A percentile compares a stretch with the other conserved stretches of the same genome.
These are phyloP conservation scores for Gonium pectorale DNA, from an alignment of 139 green algal species.

Conservation along the genomic window DNA sequence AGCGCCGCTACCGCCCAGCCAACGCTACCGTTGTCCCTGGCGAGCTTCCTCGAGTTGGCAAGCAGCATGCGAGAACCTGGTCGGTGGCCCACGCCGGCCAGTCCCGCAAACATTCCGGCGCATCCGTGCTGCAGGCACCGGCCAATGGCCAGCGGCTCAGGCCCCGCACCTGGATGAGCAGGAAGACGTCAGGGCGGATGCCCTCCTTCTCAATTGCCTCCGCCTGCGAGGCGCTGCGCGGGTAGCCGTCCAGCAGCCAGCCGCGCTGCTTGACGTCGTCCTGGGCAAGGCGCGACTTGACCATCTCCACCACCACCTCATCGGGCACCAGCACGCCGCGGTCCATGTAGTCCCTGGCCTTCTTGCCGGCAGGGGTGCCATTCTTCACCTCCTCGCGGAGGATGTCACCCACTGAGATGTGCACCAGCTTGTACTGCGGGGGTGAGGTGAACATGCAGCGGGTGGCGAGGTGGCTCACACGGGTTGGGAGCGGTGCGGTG, in stretches of 20 bases:
- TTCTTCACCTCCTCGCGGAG: conserved; percentile 94
- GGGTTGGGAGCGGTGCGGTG: no score
- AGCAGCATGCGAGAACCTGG: no score
- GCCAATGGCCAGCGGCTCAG: no score
- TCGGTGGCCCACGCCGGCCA: no score
- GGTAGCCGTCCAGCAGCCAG: conserved; percentile 99
- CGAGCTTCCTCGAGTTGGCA: no score
- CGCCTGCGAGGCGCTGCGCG: conserved; percentile 90
- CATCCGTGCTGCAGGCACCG: no score
- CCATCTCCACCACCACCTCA: conserved; percentile 95
- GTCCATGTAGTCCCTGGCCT: conserved; percentile 94
- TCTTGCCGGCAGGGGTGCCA: conserved; percentile 77
- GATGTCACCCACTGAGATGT: conserved; percentile 97
- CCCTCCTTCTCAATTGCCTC: conserved; percentile 91
- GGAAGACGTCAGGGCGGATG: conserved; percentile 95
- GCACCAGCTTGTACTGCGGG: conserved; percentile 90
- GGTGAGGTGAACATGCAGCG: not conserved
- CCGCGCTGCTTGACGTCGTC: conserved; percentile 71
- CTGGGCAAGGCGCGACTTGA: conserved; percentile 80
- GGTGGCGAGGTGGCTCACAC: no score
- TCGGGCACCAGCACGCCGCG: conserved; percentile 94
- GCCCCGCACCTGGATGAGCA: conserved; percentile 88
- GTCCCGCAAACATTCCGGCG: no score
- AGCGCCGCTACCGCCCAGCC: no score
- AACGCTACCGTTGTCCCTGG: no score